These are phyloP conservation scores for Fusarium buharicum DNA, from an alignment of 2,329 filamentous ascomycete genomes.

Conservation along the genomic window DNA sequence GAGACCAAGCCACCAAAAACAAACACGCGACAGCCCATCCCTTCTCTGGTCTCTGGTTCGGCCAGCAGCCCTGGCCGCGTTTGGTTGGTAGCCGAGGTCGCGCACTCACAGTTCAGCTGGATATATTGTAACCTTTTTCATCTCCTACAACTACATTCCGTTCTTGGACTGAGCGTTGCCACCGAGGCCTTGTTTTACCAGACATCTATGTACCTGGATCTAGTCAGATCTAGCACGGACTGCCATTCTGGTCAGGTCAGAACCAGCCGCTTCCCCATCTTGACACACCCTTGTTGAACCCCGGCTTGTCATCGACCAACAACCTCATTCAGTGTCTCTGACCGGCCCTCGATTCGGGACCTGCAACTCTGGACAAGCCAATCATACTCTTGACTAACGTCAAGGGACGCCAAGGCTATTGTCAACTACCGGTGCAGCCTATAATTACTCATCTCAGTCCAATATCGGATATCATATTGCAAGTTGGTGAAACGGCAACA, in stretches of 20 bases:
- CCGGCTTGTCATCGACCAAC: slow-evolving; percentile 26
- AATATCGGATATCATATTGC: background rate
- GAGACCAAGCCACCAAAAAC: slow-evolving; percentile 4
- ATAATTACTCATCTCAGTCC: slow-evolving; percentile 5
- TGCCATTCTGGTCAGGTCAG: slow-evolving; percentile 5
- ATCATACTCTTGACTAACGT: slow-evolving; percentile 6
- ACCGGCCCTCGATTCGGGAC: background rate
- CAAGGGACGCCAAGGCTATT: background rate
- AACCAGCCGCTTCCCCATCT: slow-evolving; percentile 21
- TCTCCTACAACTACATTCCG: too few relatives aligned
- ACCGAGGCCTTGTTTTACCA: too few relatives aligned
- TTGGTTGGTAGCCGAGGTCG: slow-evolving; percentile 3
- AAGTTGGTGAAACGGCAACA: slow-evolving; percentile 16
- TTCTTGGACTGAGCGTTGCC: too few relatives aligned
- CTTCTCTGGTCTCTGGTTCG: slow-evolving; percentile 3
- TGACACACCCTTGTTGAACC: slow-evolving; percentile 14
- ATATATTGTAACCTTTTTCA: too few relatives aligned
- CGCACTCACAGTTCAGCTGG: background rate
- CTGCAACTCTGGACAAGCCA: slow-evolving; percentile 6
- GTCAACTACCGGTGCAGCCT: background rate
- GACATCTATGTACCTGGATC: background rate
- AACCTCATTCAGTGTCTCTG: slow-evolving; percentile 14
- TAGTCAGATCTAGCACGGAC: background rate
- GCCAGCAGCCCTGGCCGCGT: slow-evolving; percentile 28
- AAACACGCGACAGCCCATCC: slow-evolving; percentile 18